Percentiles rank a stretch among this genome's conserved stretches.
Evolutionary conservation across 2,329 filamentous ascomycete genomes (phyloP).

Genomic region (Penicillium occitanis): DNA sequence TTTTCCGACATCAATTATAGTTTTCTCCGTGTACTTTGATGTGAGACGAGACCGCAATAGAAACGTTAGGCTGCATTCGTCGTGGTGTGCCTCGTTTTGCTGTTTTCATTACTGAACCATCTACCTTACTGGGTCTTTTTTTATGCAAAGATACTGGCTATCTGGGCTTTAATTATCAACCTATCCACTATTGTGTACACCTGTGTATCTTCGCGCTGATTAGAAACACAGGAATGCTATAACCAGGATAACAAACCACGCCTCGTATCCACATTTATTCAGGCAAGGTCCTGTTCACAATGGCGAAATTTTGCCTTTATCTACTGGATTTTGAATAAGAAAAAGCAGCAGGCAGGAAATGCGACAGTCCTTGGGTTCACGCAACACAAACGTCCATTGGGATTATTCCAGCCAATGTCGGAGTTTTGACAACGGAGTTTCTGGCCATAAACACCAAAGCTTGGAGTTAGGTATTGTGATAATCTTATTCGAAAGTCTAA

Average conservation of each 20-base stretch:
- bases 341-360: not conserved
- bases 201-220: not conserved
- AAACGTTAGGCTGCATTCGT: not conserved
- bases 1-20: not conserved
- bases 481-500: not conserved
- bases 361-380: not conserved
- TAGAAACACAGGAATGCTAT: not conserved
- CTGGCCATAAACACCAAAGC: not conserved
- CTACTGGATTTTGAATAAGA: not conserved
- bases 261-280: not conserved
- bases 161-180: no score
- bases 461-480: not conserved
- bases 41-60: not conserved
- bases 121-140: not conserved
- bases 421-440: conserved; percentile 14
- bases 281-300: not conserved
- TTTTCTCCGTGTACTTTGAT: no score
- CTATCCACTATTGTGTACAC: not conserved
- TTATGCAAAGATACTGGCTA: no score
- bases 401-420: not conserved
- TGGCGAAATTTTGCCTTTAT: not conserved
- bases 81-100: not conserved
- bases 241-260: not conserved
- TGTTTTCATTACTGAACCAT: not conserved
- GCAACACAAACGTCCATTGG: not conserved